Base-by-base conservation (phyloP, 768 basidiomycete species). In the Dacryopinax primogenitus region DNA sequence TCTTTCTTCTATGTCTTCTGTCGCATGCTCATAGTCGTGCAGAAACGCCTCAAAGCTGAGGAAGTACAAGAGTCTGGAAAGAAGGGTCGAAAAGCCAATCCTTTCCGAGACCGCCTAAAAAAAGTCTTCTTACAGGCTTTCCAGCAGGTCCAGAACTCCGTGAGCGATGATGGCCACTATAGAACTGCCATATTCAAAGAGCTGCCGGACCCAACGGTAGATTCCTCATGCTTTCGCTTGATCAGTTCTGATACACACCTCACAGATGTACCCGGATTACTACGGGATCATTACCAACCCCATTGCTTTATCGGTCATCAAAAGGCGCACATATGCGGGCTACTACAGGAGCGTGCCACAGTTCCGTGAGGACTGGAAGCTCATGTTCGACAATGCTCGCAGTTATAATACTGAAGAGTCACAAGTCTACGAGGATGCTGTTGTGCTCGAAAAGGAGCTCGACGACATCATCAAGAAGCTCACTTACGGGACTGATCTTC, bases 361-460 rank as follows among this genome's bases (percentile, higher is more conserved):
- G 65, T 92, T 85, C 77, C 79, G 82, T 66, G 83, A 84, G 47
- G 92, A 95, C 74, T 92, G 87, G 85, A 82, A 82, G 70, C 82
- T 92, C 65, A 93, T 99, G 88, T 97, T 95, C 75, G 82, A 84
- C 74, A 98, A 98, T 71, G 94, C 95, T 3, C 82, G 89, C 70
- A 89, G 84, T 45, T 98, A 92, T 79, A 97, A 97, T 74, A 87
- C 88, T 74, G 92, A 95, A 75, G 92, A 88, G 1, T 94, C 92
- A 0, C 92, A 90, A 88, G 92, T 96, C 41, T 95, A 93, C 76
- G 80, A 88, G 66, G 92, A 95, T 67, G 94, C 95, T 6, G 88
- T 91, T 62, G 90, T 92, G 77, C 91, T 94, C 89, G 88, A 95
- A 76, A 90, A 88, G 72, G 85, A 86, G 62, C 92, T 94, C 73